These are phyloP conservation scores for Tetrahymena malaccensis DNA, from an alignment of 73 alveolate species.

Conservation along the genomic window DNA sequence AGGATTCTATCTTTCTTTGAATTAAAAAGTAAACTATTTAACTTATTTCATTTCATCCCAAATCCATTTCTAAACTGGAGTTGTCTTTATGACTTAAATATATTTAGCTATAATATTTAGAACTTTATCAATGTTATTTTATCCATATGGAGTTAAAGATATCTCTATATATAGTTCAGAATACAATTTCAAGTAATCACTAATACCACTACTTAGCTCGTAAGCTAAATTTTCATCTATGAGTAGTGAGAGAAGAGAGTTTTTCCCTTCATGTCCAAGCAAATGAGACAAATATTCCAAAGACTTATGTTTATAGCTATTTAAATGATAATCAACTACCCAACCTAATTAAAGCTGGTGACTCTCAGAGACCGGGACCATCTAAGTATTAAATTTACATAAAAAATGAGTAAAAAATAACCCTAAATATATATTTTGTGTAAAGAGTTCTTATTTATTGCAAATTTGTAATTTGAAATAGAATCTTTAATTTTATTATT, in stretches of 20 bases:
- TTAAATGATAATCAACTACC: conserved; percentile 9
- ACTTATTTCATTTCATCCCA: conserved; percentile 51
- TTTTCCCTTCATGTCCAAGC: conserved; percentile 91
- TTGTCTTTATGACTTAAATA: conserved; percentile 45
- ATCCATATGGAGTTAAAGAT: conserved; percentile 84
- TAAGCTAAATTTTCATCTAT: conserved; percentile 69
- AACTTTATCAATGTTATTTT: conserved; percentile 58
- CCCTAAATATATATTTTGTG: no score
- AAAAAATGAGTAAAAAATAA: not conserved
- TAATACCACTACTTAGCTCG: conserved; percentile 51
- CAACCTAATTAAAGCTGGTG: not conserved
- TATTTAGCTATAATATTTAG: conserved; percentile 47
- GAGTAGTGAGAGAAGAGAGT: conserved; percentile 73
- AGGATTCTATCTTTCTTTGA: conserved; percentile 60
- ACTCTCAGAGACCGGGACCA: not conserved
- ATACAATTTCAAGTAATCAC: conserved; percentile 25
- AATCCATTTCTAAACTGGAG: conserved; percentile 54
- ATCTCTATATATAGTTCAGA: conserved; percentile 50
- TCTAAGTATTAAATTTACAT: not conserved
- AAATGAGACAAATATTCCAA: conserved; percentile 64
- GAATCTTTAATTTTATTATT: no score
- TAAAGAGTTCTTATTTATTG: no score
- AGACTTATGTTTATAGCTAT: conserved; percentile 65
- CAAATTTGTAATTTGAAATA: no score
- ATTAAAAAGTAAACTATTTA: conserved; percentile 47